These are phyloP conservation scores for Erythrophleum ivorense DNA, from an alignment of 331 rosid species.

Conservation along the genomic window DNA sequence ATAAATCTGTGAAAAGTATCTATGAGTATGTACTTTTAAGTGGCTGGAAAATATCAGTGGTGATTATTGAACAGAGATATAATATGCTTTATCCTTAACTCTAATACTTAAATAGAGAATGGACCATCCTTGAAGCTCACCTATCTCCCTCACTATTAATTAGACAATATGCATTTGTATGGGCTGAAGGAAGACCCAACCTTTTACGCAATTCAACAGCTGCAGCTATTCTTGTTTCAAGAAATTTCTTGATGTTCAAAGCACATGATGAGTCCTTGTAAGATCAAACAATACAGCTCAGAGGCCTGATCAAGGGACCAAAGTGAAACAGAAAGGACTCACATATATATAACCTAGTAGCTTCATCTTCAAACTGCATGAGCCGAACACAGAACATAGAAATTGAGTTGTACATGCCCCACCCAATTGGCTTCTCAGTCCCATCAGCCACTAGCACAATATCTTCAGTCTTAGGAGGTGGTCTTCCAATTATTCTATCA, in stretches of 20 bases:
- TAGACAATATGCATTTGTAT: constrained; percentile 82
- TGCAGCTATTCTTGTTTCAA: constrained; percentile 65
- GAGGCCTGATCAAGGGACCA: constrained; percentile 26
- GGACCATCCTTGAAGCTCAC: constrained; percentile 45
- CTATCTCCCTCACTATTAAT: constrained; percentile 96
- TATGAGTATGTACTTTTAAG: background rate
- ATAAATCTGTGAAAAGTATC: constrained; percentile 8
- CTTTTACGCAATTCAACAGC: constrained; percentile 72
- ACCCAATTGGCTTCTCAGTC: too few species aligned
- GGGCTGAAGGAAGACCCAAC: constrained; percentile 80
- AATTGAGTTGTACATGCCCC: too few species aligned
- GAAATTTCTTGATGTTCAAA: constrained; percentile 76
- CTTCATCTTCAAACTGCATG: constrained; percentile 91
- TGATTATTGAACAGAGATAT: background rate
- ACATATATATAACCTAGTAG: constrained; percentile 58
- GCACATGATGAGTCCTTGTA: constrained; percentile 66
- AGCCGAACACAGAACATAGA: constrained; percentile 94
- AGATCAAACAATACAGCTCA: constrained; percentile 35
- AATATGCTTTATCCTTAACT: constrained; percentile 3
- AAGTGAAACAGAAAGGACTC: constrained; percentile 19
- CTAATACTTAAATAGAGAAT: background rate
- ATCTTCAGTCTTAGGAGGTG: too few species aligned
- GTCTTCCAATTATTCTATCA: too few species aligned
- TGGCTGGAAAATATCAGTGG: background rate
- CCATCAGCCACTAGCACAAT: too few species aligned